Evolutionary conservation across 2,329 filamentous ascomycete species (phyloP).

Genomic region (Parastagonospora avenae): DNA sequence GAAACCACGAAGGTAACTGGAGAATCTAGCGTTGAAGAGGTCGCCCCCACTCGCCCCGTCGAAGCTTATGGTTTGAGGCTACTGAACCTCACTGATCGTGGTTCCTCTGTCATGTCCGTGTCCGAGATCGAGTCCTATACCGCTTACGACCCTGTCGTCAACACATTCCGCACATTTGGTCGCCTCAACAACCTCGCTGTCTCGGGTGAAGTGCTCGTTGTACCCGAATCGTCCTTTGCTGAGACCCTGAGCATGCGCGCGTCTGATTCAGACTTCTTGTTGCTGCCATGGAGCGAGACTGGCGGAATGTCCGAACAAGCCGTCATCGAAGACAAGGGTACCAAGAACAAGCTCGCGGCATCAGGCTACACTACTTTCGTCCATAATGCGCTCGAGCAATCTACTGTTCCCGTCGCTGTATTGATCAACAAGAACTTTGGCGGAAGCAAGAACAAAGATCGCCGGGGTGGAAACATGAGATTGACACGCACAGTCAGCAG

Average conservation of each 20-base stretch:
- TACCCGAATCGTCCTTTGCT: constrained; percentile 77
- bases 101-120: constrained; percentile 93
- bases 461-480: constrained; percentile 20
- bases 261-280: constrained; percentile 65
- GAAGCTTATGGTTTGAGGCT: constrained; percentile 85
- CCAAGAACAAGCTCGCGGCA: constrained; percentile 63
- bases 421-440: constrained; percentile 77
- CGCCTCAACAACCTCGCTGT: constrained; percentile 82
- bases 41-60: constrained; percentile 56
- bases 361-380: constrained; percentile 75
- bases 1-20: constrained; percentile 25
- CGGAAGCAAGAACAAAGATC: constrained; percentile 49
- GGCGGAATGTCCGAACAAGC: constrained; percentile 74
- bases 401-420: constrained; percentile 73
- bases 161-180: constrained; percentile 87
- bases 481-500: constrained; percentile 39
- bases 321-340: constrained; percentile 54
- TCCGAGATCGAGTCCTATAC: constrained; percentile 75
- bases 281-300: constrained; percentile 89
- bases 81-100: constrained; percentile 86
- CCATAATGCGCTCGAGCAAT: constrained; percentile 66
- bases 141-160: constrained; percentile 77
- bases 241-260: constrained; percentile 74
- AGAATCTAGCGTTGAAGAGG: constrained; percentile 19
- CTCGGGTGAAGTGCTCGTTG: constrained; percentile 79